Evolutionary conservation across 2,329 filamentous ascomycete species (phyloP).

Genomic region (Aspergillus quadrilineatus): DNA sequence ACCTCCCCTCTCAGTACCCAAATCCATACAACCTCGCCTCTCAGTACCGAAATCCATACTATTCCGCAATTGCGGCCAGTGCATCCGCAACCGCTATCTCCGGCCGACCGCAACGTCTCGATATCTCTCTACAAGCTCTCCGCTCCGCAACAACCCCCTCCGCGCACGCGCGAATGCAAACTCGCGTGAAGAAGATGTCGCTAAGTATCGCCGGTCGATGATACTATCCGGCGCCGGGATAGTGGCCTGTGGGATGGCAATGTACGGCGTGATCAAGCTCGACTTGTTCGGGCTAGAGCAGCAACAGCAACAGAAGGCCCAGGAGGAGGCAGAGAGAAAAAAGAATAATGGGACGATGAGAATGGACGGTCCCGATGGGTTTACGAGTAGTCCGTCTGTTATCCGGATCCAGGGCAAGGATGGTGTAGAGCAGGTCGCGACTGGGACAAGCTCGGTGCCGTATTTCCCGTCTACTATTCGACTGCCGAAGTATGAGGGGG

Average conservation of each 20-base stretch:
- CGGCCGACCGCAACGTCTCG: conserved; percentile 15
- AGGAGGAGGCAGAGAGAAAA: neutral
- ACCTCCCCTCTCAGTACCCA: conserved; percentile 12
- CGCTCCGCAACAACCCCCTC: conserved; percentile 33
- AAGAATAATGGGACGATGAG: conserved; percentile 28
- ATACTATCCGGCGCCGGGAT: conserved; percentile 39
- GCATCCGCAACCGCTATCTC: conserved; percentile 25
- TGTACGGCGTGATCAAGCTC: conserved; percentile 42
- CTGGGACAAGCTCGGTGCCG: conserved; percentile 76
- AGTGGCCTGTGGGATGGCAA: conserved; percentile 37
- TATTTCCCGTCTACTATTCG: conserved; percentile 72
- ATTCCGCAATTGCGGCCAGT: conserved; percentile 30
- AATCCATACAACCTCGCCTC: conserved; percentile 13
- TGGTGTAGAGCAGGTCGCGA: conserved; percentile 72
- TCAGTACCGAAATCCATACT: conserved; percentile 17
- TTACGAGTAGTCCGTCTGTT: conserved; percentile 34
- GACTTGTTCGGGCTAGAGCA: conserved; percentile 23
- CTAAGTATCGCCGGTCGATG: conserved; percentile 34
- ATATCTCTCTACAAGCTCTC: conserved; percentile 28
- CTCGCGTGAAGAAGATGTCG: conserved; percentile 25
- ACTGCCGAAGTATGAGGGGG: conserved; percentile 51
- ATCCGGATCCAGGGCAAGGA: conserved; percentile 50
- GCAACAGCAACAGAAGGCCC: conserved; percentile 16
- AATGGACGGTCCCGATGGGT: conserved; percentile 43
- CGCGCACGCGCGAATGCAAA: conserved; percentile 24